Percentiles rank a stretch among this genome's conserved stretches.
Evolutionary conservation across 257 asterid genomes (phyloP).

Genomic region (Sherardia arvensis): DNA sequence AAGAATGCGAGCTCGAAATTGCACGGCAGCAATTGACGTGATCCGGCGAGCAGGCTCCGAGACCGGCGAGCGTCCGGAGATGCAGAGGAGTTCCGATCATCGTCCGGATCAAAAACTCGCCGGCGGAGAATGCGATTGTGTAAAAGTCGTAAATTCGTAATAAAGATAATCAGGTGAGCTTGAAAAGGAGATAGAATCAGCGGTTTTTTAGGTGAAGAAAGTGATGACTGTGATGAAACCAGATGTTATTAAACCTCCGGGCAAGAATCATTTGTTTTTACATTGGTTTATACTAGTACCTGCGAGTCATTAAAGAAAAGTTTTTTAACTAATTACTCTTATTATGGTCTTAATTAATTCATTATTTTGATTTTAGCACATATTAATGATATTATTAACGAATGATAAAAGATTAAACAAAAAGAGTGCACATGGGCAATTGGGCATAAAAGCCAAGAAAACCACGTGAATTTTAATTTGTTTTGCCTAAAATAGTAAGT

Average conservation of each 20-base stretch:
- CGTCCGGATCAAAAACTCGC: neutral
- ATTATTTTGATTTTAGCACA: neutral
- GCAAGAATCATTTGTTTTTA: neutral
- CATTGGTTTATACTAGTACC: neutral
- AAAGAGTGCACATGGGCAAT: neutral
- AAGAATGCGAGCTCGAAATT: constrained; percentile 17
- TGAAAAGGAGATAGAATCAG: neutral
- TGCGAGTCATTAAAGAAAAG: neutral
- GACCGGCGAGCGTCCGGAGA: constrained; percentile 12
- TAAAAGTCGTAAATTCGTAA: neutral
- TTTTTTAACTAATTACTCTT: neutral
- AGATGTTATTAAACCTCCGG: neutral
- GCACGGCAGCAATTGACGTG: constrained; percentile 6
- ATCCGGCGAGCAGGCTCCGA: constrained; percentile 14
- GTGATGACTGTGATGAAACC: neutral
- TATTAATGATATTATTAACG: neutral
- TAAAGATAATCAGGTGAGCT: neutral
- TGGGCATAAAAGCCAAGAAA: neutral
- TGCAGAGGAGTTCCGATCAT: constrained; percentile 24
- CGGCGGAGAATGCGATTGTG: neutral
- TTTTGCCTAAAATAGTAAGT: neutral
- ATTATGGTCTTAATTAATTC: neutral
- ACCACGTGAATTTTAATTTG: neutral
- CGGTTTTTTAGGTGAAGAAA: neutral
- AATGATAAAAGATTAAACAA: neutral